Conservation (phyloP, 2,329 filamentous ascomycete genomes). For the Rutstroemia sp. region DNA sequence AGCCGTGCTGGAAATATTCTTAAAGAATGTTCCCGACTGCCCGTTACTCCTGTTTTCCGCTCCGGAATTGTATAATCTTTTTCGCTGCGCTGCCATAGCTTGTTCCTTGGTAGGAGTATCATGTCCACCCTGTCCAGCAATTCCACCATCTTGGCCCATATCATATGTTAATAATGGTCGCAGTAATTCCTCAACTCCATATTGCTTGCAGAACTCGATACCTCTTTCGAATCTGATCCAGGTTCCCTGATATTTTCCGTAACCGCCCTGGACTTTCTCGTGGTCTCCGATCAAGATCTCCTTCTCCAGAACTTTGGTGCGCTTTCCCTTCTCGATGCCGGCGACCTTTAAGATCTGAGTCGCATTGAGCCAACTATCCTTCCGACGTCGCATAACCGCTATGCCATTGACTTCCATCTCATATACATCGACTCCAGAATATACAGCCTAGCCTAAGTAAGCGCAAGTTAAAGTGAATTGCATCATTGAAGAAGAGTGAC, state of each 20-base stretch:
- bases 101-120: slow-evolving; percentile 98
- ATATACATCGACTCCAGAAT: slow-evolving; percentile 93
- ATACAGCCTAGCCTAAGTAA: slow-evolving; percentile 58
- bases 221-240: slow-evolving; percentile 96
- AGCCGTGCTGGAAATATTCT: slow-evolving; percentile 89
- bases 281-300: slow-evolving; percentile 95
- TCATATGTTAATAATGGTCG: slow-evolving; percentile 73
- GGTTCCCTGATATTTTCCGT: slow-evolving; percentile 97
- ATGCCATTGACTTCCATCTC: slow-evolving; percentile 96
- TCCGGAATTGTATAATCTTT: slow-evolving; percentile 78
- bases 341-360: slow-evolving; percentile 98
- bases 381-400: slow-evolving; percentile 90
- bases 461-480: slow-evolving; percentile 10
- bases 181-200: slow-evolving; percentile 69
- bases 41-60: slow-evolving; percentile 61
- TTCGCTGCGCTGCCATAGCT: slow-evolving; percentile 91
- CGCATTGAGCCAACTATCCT: slow-evolving; percentile 94
- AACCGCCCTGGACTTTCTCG: slow-evolving; percentile 97
- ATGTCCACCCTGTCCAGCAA: slow-evolving; percentile 65
- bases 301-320: slow-evolving; percentile 96
- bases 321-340: slow-evolving; percentile 93
- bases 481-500: slow-evolving; percentile 19
- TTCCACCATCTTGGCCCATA: slow-evolving; percentile 66
- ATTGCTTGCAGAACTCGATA: slow-evolving; percentile 80
- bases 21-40: slow-evolving; percentile 84